These are phyloP conservation scores for Psilocybe subaeruginosa DNA, from an alignment of 768 basidiomycete species.

Conservation along the genomic window DNA sequence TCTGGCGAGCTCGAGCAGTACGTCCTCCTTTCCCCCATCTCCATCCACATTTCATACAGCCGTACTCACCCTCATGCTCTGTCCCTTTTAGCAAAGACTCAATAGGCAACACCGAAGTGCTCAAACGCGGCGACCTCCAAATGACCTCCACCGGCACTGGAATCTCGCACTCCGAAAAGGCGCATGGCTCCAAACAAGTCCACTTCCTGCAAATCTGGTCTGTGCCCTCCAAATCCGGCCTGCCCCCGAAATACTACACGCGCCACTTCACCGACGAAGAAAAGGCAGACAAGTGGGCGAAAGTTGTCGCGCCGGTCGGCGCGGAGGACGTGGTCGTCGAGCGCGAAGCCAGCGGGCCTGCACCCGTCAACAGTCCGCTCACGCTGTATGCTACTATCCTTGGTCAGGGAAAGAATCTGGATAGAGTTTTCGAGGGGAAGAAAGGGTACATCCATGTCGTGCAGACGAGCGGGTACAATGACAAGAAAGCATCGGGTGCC, in stretches of 20 bases:
- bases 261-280: conserved; percentile 83
- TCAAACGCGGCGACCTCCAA: conserved; percentile 89
- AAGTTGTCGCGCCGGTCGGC: conserved; percentile 76
- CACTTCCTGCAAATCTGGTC: conserved; percentile 63
- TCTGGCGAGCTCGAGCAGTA: conserved; percentile 82
- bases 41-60: neutral
- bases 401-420: conserved; percentile 54
- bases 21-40: conserved; percentile 24
- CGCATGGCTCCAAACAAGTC: conserved; percentile 42
- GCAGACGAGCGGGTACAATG: conserved; percentile 83
- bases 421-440: conserved; percentile 50
- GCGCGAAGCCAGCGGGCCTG: conserved; percentile 76
- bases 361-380: conserved; percentile 75
- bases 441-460: conserved; percentile 87
- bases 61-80: too few species aligned
- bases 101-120: conserved; percentile 88
- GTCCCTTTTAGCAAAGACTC: conserved; percentile 70
- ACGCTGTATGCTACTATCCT: conserved; percentile 78
- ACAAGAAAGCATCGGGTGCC: conserved; percentile 56
- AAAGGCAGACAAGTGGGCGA: conserved; percentile 73
- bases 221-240: conserved; percentile 41
- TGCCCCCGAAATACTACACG: conserved; percentile 84
- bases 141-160: conserved; percentile 93
- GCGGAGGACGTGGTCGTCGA: conserved; percentile 57
- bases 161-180: conserved; percentile 76